These are phyloP conservation scores for Stereocaulon alpinum DNA, from an alignment of 495 filamentous ascomycete genomes.

Conservation along the genomic window DNA sequence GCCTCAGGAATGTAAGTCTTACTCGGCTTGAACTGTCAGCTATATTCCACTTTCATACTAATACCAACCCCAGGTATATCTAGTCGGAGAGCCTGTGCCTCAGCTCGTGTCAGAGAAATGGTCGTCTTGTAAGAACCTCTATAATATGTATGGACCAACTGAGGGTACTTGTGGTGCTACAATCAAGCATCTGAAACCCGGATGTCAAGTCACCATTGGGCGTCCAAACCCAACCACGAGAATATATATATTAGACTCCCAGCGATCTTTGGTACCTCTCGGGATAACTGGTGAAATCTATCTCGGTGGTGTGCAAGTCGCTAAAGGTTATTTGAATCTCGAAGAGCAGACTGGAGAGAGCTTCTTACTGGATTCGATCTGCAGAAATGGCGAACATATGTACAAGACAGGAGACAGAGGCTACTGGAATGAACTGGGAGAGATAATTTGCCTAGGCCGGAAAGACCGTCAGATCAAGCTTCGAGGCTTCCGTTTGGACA, in stretches of 20 bases:
- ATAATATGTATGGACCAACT: conserved; percentile 34
- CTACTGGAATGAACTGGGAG: conserved; percentile 23
- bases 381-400: conserved; percentile 22
- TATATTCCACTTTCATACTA: too few relatives aligned
- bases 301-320: conserved; percentile 30
- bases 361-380: conserved; percentile 18
- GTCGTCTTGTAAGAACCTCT: conserved; percentile 19
- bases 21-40: too few relatives aligned
- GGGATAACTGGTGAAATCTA: conserved; percentile 31
- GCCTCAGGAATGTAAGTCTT: neutral
- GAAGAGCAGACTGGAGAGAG: conserved; percentile 21
- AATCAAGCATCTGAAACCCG: conserved; percentile 5
- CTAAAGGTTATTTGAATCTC: conserved; percentile 30
- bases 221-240: neutral
- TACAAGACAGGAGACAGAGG: conserved; percentile 29
- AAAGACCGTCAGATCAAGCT: conserved; percentile 32
- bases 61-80: neutral
- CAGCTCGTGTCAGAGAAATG: conserved; percentile 20
- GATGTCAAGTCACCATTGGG: neutral
- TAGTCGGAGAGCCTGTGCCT: neutral
- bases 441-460: conserved; percentile 27
- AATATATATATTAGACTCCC: neutral
- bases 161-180: conserved; percentile 28
- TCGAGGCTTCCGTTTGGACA: conserved; percentile 27
- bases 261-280: neutral